Evolutionary conservation across 108 stramenopile genomes (phyloP), one percentile per base, ranked within the genome.

Genomic region (Skeletonema costatum): DNA sequence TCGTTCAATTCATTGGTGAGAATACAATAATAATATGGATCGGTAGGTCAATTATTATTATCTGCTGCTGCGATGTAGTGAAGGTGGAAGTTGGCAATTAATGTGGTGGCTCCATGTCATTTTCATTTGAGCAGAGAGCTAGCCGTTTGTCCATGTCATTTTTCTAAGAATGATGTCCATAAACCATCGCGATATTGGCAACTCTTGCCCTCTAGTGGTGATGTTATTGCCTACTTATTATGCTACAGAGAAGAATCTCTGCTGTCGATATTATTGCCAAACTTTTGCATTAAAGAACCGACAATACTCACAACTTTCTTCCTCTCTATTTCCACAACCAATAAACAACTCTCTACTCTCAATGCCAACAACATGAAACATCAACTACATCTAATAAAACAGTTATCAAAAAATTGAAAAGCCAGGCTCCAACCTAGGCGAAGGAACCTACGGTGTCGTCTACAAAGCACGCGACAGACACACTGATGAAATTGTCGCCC

Each of bases 371-470:
- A 46, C 44, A 46, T 44, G 42, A 46, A 3, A 46, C 44, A 5
- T n/a, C 16, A 46, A n/a, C 3, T 2, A 46, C 12, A 42, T 0
- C 1, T 11, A 14, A 42, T 36, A 42, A 13, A 9, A 42, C 41
- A 95, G 94, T 36, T 95, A 95, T 71, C 92, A 93, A 83, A 97
- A 97, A 78, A 93, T 97, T 75, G 96, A 97, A 84, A 97, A 97
- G 89, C 95, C 97, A 48, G 97, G 94, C 35, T 93, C 97, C 35
- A 93, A 91, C 61, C 85, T 98, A 32, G 99, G 99, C 61, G 98
- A 99, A 86, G 99, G 99, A 48, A 93, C 95, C 60, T 96, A 96
- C 71, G 95, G 95, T 44, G 92, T 96, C 32, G 95, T 96, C 32
- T 96, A 96, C 92, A 96, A 96, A 77, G 94, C 94, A 19, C 80